Conservation (phyloP, 192 early-diverging fungal genomes). For the Phlyctochytrium arcticum region DNA sequence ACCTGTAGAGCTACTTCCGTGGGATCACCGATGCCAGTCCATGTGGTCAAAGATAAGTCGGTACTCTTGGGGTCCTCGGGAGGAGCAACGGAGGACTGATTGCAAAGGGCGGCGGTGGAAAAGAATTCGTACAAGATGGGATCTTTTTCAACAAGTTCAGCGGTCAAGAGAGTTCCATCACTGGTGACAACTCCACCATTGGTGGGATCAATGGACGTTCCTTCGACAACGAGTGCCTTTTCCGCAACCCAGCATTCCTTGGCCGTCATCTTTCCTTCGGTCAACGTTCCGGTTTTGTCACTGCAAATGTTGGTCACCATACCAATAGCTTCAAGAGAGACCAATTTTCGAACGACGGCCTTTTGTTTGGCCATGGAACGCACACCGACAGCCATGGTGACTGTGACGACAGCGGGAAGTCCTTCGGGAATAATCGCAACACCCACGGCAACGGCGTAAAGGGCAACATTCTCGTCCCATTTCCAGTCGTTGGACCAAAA, state of each 20-base stretch:
- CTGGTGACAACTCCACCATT: neutral
- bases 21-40: conserved; percentile 37
- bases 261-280: conserved; percentile 72
- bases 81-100: neutral
- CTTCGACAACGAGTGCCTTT: conserved; percentile 42
- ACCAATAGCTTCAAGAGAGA: conserved; percentile 82
- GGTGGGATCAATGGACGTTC: conserved; percentile 22
- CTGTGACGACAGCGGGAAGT: conserved; percentile 83
- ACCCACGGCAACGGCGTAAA: conserved; percentile 80
- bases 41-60: neutral
- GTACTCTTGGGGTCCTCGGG: conserved; percentile 24
- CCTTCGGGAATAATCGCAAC: conserved; percentile 90
- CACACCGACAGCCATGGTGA: conserved; percentile 77
- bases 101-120: conserved; percentile 10
- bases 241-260: conserved; percentile 23
- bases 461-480: conserved; percentile 44
- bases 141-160: neutral
- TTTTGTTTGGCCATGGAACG: conserved; percentile 66
- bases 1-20: conserved; percentile 39
- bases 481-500: conserved; percentile 36
- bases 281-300: conserved; percentile 92
- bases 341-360: conserved; percentile 74
- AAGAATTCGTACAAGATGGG: neutral
- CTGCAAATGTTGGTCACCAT: conserved; percentile 68
- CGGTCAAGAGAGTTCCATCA: neutral